These are phyloP conservation scores for Neospermospora avenae DNA, from an alignment of 2,329 filamentous ascomycete genomes.

Conservation along the genomic window DNA sequence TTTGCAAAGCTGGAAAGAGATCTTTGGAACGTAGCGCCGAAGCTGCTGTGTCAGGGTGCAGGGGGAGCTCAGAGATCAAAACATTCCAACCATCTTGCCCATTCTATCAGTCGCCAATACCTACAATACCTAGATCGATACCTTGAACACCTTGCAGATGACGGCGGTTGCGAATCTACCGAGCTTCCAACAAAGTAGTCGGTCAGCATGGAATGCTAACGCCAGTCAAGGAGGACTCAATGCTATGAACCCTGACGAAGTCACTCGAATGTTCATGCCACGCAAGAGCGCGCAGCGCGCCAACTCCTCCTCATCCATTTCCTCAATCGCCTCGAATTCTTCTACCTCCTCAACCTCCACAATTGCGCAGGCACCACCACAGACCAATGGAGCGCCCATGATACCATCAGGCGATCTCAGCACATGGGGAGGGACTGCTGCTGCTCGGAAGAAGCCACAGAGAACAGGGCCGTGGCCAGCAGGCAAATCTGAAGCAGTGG, in stretches of 20 bases:
- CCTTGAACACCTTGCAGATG: slow-evolving; percentile 43
- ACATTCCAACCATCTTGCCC: slow-evolving; percentile 20
- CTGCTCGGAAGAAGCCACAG: slow-evolving; percentile 46
- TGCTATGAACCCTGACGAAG: slow-evolving; percentile 80
- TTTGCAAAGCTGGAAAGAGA: neutral
- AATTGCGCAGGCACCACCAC: slow-evolving; percentile 57
- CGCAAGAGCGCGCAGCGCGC: slow-evolving; percentile 83
- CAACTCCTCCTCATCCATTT: slow-evolving; percentile 87
- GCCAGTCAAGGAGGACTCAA: slow-evolving; percentile 55
- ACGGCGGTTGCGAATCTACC: slow-evolving; percentile 66
- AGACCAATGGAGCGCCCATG: slow-evolving; percentile 54
- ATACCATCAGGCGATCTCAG: slow-evolving; percentile 25
- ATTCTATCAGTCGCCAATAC: slow-evolving; percentile 14
- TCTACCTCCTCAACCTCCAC: slow-evolving; percentile 52
- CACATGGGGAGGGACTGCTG: slow-evolving; percentile 39
- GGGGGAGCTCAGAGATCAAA: slow-evolving; percentile 18
- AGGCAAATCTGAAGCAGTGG: slow-evolving; percentile 62
- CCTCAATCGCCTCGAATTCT: slow-evolving; percentile 57
- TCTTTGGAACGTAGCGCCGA: slow-evolving; percentile 19
- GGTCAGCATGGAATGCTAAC: slow-evolving; percentile 65
- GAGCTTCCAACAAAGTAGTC: slow-evolving; percentile 60
- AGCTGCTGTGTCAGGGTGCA: slow-evolving; percentile 20
- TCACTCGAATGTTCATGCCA: slow-evolving; percentile 83
- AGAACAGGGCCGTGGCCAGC: slow-evolving; percentile 57
- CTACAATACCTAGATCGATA: slow-evolving; percentile 4